Percentiles rank a stretch among this genome's conserved stretches.
These are phyloP conservation scores for Penicillium paneum DNA, from an alignment of 2,329 filamentous ascomycete genomes.

Conservation along the genomic window DNA sequence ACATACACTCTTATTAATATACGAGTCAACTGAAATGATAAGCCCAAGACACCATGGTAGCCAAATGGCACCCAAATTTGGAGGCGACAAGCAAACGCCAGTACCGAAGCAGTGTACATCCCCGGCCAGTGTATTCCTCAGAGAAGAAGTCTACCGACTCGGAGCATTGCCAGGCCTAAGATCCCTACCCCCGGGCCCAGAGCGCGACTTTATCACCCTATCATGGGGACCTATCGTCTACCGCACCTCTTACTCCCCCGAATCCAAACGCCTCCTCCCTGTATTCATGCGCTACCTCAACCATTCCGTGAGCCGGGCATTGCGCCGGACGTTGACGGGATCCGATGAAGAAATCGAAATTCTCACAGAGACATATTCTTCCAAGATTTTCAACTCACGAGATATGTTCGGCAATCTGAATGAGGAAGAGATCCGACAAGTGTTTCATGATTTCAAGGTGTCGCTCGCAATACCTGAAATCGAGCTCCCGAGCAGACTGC, in stretches of 20 bases:
- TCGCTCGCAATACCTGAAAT: conserved; percentile 24
- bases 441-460: conserved; percentile 31
- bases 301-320: conserved; percentile 51
- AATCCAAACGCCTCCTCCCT: conserved; percentile 52
- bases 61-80: not conserved
- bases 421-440: conserved; percentile 20
- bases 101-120: conserved; percentile 12
- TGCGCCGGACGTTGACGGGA: conserved; percentile 21
- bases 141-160: conserved; percentile 28
- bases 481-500: conserved; percentile 27
- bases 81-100: conserved; percentile 7
- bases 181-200: conserved; percentile 24
- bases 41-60: not conserved
- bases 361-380: conserved; percentile 25
- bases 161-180: conserved; percentile 26
- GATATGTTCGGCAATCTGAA: conserved; percentile 15
- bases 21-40: not conserved
- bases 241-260: conserved; percentile 27
- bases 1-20: not conserved
- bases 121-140: conserved; percentile 24
- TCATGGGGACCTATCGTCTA: conserved; percentile 33
- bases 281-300: conserved; percentile 51
- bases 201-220: conserved; percentile 29
- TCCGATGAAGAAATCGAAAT: conserved; percentile 18
- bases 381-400: conserved; percentile 25